These are phyloP conservation scores for Curvularia lunata DNA, from an alignment of 2,329 filamentous ascomycete species.

Conservation along the genomic window DNA sequence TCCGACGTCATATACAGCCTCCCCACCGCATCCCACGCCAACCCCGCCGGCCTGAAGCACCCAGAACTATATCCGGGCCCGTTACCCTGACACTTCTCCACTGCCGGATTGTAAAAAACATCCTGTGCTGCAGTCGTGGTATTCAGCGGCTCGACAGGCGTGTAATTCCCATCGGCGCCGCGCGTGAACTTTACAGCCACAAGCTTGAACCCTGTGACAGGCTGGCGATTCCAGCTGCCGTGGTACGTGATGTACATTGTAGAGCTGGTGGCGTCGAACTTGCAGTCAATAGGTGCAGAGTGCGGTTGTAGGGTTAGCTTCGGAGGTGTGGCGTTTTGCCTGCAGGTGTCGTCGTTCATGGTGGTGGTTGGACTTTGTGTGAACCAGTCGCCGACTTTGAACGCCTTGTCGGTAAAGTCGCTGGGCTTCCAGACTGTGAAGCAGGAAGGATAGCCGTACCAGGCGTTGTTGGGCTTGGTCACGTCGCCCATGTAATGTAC, in stretches of 20 bases:
- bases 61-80: slow-evolving; percentile 40
- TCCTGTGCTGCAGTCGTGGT: slow-evolving; percentile 59
- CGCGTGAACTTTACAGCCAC: slow-evolving; percentile 54
- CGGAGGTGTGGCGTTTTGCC: slow-evolving; percentile 46
- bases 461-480: slow-evolving; percentile 53
- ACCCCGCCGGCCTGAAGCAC: slow-evolving; percentile 68
- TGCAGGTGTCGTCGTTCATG: slow-evolving; percentile 57
- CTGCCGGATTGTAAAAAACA: slow-evolving; percentile 63
- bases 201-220: slow-evolving; percentile 59
- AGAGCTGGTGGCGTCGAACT: slow-evolving; percentile 64
- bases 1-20: slow-evolving; percentile 63
- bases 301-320: slow-evolving; percentile 68
- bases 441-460: slow-evolving; percentile 75
- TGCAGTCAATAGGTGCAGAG: slow-evolving; percentile 73
- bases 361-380: slow-evolving; percentile 44
- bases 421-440: slow-evolving; percentile 68
- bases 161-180: slow-evolving; percentile 42
- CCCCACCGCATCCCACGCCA: slow-evolving; percentile 57
- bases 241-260: slow-evolving; percentile 72
- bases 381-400: slow-evolving; percentile 54
- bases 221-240: slow-evolving; percentile 67
- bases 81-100: slow-evolving; percentile 57
- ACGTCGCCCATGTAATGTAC: slow-evolving; percentile 71
- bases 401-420: slow-evolving; percentile 56
- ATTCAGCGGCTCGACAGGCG: slow-evolving; percentile 52